Evolutionary conservation across 495 filamentous ascomycete species (phyloP).

Genomic region (Aspergillus funiculosus): DNA sequence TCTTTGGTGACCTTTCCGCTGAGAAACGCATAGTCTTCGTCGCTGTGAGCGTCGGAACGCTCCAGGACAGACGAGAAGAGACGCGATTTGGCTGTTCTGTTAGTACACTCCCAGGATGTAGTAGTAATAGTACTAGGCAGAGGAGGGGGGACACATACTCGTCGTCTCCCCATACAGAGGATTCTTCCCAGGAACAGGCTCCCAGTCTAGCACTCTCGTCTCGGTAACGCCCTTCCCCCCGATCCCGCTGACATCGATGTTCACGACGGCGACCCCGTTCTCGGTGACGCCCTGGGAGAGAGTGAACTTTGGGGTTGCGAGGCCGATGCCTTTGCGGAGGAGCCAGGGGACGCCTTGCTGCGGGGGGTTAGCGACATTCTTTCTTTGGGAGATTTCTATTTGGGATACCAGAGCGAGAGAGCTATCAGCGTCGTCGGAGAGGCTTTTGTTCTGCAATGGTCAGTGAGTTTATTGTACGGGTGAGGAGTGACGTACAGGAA

Average conservation of each 20-base stretch:
- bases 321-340: neutral
- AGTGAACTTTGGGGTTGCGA: neutral
- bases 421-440: neutral
- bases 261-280: neutral
- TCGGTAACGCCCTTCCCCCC: neutral
- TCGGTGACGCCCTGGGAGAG: neutral
- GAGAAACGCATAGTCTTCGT: neutral
- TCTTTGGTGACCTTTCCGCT: neutral
- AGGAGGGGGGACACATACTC: neutral
- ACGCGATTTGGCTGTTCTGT: neutral
- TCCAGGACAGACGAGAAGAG: neutral
- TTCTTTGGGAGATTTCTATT: neutral
- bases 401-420: neutral
- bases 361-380: neutral
- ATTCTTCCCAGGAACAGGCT: neutral
- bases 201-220: neutral
- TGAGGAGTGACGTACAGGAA: neutral
- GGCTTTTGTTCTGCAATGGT: neutral
- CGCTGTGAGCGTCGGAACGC: neutral
- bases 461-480: neutral
- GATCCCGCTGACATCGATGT: neutral
- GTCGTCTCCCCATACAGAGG: neutral
- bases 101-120: no score
- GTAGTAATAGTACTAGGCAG: neutral
- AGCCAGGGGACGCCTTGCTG: neutral